Conservation (phyloP, 2,329 filamentous ascomycete genomes). For the Atkinsonella hypoxylon region DNA sequence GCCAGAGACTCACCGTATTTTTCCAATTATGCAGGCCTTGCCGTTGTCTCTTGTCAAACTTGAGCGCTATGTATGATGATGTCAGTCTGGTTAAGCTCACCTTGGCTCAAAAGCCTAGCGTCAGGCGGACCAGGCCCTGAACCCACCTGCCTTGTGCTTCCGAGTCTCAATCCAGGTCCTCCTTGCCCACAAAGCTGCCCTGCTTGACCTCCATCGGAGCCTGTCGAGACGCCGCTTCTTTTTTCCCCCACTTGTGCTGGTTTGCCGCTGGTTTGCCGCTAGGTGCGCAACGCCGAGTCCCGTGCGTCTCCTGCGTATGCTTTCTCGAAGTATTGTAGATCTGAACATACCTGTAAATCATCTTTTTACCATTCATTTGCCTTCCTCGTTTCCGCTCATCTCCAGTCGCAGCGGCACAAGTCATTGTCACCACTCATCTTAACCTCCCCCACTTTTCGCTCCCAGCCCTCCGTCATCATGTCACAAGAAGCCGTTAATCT, state of each 20-base stretch:
- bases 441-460: slow-evolving; percentile 2
- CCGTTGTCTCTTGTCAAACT: too few relatives aligned
- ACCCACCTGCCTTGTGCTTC: too few relatives aligned
- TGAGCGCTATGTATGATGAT: too few relatives aligned
- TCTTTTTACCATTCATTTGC: background rate
- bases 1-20: too few relatives aligned
- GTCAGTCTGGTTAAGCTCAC: too few relatives aligned
- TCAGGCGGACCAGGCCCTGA: too few relatives aligned
- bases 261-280: background rate
- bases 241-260: background rate
- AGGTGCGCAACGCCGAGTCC: background rate
- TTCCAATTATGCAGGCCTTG: too few relatives aligned
- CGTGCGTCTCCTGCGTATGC: background rate
- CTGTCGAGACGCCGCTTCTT: background rate
- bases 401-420: background rate
- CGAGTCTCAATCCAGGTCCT: too few relatives aligned
- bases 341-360: background rate
- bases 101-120: too few relatives aligned
- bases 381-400: background rate
- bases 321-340: background rate
- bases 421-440: background rate
- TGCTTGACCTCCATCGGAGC: too few relatives aligned
- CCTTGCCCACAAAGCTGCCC: too few relatives aligned
- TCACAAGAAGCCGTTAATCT: slow-evolving; percentile 61
- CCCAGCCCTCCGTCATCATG: slow-evolving; percentile 20